Evolutionary conservation across 2,329 filamentous ascomycete genomes (phyloP).

Genomic region (Scedosporium dehoogii): DNA sequence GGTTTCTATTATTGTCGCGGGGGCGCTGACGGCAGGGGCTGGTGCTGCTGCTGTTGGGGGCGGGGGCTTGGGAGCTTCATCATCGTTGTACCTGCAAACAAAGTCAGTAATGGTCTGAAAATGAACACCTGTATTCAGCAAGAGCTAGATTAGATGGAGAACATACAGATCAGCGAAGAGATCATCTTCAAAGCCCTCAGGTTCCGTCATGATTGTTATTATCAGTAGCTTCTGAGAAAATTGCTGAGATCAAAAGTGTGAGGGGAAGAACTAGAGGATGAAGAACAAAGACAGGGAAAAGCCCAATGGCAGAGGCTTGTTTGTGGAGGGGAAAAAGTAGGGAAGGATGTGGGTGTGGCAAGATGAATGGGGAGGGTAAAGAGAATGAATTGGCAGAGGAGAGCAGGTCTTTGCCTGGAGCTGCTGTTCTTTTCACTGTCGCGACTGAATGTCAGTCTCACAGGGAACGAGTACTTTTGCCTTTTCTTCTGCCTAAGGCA

Average conservation of each 20-base stretch:
- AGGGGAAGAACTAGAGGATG: neutral
- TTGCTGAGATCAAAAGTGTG: neutral
- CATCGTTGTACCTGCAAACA: conserved; percentile 10
- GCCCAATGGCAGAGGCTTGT: too few relatives aligned
- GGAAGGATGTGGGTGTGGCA: too few relatives aligned
- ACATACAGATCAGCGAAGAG: conserved; percentile 90
- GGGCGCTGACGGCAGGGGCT: conserved; percentile 12
- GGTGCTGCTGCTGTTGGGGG: conserved; percentile 18
- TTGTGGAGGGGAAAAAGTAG: too few relatives aligned
- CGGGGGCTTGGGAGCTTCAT: conserved; percentile 13
- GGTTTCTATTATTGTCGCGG: neutral
- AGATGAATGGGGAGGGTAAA: too few relatives aligned
- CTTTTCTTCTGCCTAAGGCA: too few relatives aligned
- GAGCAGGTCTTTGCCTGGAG: too few relatives aligned
- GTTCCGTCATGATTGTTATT: conserved; percentile 58
- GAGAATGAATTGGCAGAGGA: too few relatives aligned
- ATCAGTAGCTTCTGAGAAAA: conserved; percentile 7
- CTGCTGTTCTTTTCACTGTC: too few relatives aligned
- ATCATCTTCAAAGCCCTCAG: conserved; percentile 81
- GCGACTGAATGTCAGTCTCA: too few relatives aligned
- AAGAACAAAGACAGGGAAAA: neutral
- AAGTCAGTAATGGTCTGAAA: neutral
- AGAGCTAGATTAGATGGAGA: neutral
- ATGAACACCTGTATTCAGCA: neutral
- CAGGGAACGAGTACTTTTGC: too few relatives aligned